phyloP scores from a whole-genome alignment of 2,329 filamentous ascomycete species.

The Paraphaeosphaeria sporulosa region DNA sequence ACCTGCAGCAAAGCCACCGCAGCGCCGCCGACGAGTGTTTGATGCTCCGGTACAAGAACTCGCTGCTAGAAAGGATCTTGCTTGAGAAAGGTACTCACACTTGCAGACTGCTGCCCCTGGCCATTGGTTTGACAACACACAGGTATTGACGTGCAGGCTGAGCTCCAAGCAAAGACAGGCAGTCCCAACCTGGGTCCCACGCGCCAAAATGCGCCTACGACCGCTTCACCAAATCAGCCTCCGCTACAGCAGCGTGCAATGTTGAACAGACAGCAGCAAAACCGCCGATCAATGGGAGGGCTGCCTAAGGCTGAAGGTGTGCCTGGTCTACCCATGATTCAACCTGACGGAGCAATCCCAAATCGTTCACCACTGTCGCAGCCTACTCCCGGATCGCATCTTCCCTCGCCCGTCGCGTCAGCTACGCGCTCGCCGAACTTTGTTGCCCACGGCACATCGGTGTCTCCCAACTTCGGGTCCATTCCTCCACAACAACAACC shows the following conservation, averaged over 20 bases:
- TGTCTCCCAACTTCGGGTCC: constrained; percentile 66
- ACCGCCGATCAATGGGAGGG: constrained; percentile 74
- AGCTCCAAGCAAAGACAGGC: constrained; percentile 89
- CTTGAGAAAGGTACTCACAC: constrained; percentile 82
- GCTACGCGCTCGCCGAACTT: constrained; percentile 68
- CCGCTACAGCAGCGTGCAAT: constrained; percentile 82
- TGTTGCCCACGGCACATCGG: constrained; percentile 64
- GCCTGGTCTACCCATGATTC: constrained; percentile 51
- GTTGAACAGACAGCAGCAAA: constrained; percentile 76
- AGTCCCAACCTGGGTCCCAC: constrained; percentile 80
- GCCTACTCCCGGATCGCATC: constrained; percentile 82
- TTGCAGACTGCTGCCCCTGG: constrained; percentile 1
- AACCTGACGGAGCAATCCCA: constrained; percentile 50
- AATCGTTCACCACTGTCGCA: constrained; percentile 76
- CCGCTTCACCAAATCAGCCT: constrained; percentile 58
- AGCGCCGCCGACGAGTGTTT: constrained; percentile 95
- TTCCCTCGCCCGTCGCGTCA: constrained; percentile 68
- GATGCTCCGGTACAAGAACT: constrained; percentile 99
- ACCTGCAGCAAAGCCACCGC: constrained; percentile 90
- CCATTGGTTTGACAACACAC: constrained; percentile 17
- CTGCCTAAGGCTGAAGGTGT: constrained; percentile 72
- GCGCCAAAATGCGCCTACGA: constrained; percentile 63
- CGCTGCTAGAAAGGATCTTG: constrained; percentile 90
- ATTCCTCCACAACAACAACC: constrained; percentile 59
- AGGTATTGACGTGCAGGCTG: constrained; percentile 97